Evolutionary conservation across 441 rosid genomes (phyloP).

Genomic region (Rhodomyrtus psidioides): DNA sequence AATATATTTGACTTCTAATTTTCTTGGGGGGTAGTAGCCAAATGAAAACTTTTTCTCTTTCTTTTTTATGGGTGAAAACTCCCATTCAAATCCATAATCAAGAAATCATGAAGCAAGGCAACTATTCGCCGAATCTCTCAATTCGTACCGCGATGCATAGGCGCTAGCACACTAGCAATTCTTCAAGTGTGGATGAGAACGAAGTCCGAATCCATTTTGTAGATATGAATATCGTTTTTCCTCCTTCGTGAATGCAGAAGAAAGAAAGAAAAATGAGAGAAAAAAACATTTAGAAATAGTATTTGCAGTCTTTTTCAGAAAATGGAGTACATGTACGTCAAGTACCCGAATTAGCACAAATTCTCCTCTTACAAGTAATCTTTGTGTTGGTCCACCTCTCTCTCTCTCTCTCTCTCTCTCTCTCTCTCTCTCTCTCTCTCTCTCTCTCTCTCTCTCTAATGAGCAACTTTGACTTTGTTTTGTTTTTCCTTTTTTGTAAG

Average conservation of each 20-base stretch:
- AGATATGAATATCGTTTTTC: background rate
- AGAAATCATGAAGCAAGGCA: background rate
- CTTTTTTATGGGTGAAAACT: background rate
- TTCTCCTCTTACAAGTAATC: background rate
- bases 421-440: too few species aligned
- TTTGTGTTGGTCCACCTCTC: too few species aligned
- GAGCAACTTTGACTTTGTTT: background rate
- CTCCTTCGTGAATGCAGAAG: background rate
- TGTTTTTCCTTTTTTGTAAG: too few species aligned
- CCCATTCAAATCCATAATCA: background rate
- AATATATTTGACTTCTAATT: background rate
- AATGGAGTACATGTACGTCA: background rate
- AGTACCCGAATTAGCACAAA: background rate
- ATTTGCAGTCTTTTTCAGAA: background rate
- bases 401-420: too few species aligned
- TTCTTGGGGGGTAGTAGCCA: background rate
- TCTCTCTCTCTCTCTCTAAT: too few species aligned
- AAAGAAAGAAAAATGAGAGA: background rate
- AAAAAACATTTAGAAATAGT: background rate
- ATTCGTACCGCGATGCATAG: background rate
- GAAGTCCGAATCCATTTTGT: background rate
- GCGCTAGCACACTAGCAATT: background rate
- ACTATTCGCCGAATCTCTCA: background rate
- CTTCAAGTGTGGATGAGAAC: background rate
- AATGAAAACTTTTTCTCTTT: background rate